Base-by-base conservation (phyloP, 1,139 yeast species). In the Sugiyamaella pinicola region DNA sequence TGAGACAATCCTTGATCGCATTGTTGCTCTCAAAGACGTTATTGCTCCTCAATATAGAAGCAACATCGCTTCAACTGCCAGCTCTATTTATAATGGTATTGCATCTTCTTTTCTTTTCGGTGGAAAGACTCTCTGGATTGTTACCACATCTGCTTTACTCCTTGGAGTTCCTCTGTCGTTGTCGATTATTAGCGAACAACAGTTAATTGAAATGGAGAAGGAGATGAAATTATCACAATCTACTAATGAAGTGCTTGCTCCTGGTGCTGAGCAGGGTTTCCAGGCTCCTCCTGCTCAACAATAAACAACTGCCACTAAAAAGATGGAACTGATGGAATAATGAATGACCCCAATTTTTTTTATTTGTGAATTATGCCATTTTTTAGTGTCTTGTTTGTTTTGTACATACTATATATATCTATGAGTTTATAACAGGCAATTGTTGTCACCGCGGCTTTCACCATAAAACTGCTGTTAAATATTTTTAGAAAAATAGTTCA, bases 101-200 rank as follows among this genome's bases (percentile, higher is more conserved):
- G 68, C 76, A 33, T 65, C 82, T 47, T 73, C 76, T 54, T 58
- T 77, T 52, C 77, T 83, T 34, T 73, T 83, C 55, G 78, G 88
- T 54, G 96, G 97, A 56, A 79, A 80, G 64, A 75, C 87, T 47
- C 77, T 91, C 60, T 95, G 98, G 98, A 79, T 85, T 56, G 64
- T 89, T 58, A 84, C 97, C 33, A 85, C 98, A 17, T 82, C 95
- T 51, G 84, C 89, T 38, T 75, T 95, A 65, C 80, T 93, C 61
- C 77, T 93, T 66, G 98, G 97, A 68, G 96, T 90, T 53, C 99
- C 99, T 58, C 78, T 89, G 64, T 85, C 96, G 6, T 78, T 93
- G 67, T 87, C 96, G 51, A 87, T 91, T 62, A 79, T 91, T 66
- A 84, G 91, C 58, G 99, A 91, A 76, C 93, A 90, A 67, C 97